Base-by-base conservation (phyloP, 805 yeast genomes). In the Starmera amethionina region DNA sequence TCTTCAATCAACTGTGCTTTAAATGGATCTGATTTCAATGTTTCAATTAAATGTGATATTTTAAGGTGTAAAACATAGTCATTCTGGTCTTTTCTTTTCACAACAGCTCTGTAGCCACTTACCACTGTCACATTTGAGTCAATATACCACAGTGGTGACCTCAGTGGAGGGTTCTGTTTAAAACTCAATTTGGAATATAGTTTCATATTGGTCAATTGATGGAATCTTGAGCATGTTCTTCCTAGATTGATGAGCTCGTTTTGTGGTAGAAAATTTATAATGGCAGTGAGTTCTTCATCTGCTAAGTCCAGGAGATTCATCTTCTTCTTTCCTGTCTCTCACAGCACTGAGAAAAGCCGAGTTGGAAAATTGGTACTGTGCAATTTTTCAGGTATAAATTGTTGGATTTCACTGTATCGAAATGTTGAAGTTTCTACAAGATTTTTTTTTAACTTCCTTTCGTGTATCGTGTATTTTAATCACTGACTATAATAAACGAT, bases 101-200 rank as follows among this genome's bases (percentile, higher is more conserved):
- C 48, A 3, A 63, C 50, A 4, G 64, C 58, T 7, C 55, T 46
- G 19, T 59, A 46, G 0, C 68, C 68, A 14, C 71, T 62, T 4
- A 74, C 40, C 37, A 63, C 59, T 1, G 77, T 67, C 37, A 45
- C 59, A 4, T 49, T 48, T 1, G 64, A 48, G 15, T 65, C 71
- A 4, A 61, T 36, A 39, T 53, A 66, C 55, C 65, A 59, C 8
- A 41, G 18, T 2, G 41, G 40, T 2, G 54, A 41, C 14, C 59
- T 40, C 4, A 69, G 30, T 1, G 58, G 45, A 1, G 72, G 63
- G 7, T 63, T 46, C 37, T 50, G 51, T 13, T 65, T 54, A 30
- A 74, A 56, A 18, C 61, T 48, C 10, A 75, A 46, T 6, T 46
- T 61, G 22, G 43, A 47, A 50, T 72, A 72, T 9, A 75, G 50